phyloP scores from a whole-genome alignment of 371 early-diverging fungal species.

The Mortierella sp. region DNA sequence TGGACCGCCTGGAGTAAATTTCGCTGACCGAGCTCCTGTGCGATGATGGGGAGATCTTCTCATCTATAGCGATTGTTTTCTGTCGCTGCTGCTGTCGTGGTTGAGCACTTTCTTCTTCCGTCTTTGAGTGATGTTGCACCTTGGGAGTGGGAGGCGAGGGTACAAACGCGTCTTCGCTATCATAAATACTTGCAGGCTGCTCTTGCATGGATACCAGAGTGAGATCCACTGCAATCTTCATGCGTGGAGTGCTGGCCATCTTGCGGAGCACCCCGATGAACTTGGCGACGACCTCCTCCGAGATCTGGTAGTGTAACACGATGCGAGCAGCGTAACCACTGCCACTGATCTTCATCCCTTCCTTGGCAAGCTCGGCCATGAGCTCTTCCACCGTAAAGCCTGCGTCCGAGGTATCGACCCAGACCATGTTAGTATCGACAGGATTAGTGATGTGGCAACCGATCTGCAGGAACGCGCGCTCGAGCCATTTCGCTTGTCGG shows the following conservation, averaged over 20 bases:
- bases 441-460: constrained; percentile 75
- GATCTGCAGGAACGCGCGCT: constrained; percentile 66
- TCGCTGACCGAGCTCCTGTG: background rate
- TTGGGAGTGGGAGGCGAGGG: constrained; percentile 8
- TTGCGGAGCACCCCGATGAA: constrained; percentile 55
- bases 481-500: constrained; percentile 69
- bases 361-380: constrained; percentile 60
- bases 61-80: background rate
- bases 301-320: constrained; percentile 86
- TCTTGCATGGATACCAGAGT: constrained; percentile 23
- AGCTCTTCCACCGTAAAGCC: constrained; percentile 66
- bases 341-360: constrained; percentile 73
- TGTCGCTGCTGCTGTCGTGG: background rate
- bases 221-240: constrained; percentile 35
- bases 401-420: constrained; percentile 67
- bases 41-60: constrained; percentile 1
- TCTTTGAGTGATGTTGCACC: background rate
- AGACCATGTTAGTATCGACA: constrained; percentile 94
- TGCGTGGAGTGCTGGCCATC: constrained; percentile 21
- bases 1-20: background rate
- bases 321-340: constrained; percentile 67
- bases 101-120: background rate
- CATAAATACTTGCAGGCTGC: constrained; percentile 9
- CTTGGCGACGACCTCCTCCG: constrained; percentile 67
- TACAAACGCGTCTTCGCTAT: background rate